Percentiles rank a stretch among this genome's conserved stretches.
phyloP scores from a whole-genome alignment of 805 yeast genomes.

The Teunomyces cretensis region DNA sequence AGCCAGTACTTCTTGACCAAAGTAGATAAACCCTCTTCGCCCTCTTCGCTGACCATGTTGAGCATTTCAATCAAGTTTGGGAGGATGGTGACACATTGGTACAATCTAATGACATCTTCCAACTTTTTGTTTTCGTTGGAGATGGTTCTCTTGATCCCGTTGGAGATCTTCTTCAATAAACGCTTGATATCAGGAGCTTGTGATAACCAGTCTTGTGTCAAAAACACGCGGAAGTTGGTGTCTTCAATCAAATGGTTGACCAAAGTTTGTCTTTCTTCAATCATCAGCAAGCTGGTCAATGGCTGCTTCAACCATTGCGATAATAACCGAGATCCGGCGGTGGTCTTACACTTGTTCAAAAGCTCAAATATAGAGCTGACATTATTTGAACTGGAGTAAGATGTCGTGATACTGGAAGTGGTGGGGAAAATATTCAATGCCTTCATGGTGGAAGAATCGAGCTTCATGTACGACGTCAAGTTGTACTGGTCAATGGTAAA shows the following conservation, averaged over 20 bases:
- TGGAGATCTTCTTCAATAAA: slow-evolving; percentile 62
- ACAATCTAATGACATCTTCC: slow-evolving; percentile 87
- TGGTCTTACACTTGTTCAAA: slow-evolving; percentile 82
- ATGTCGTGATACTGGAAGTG: neutral
- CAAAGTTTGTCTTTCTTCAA: slow-evolving; percentile 66
- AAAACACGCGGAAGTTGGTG: slow-evolving; percentile 58
- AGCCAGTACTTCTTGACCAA: slow-evolving; percentile 57
- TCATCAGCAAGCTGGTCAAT: slow-evolving; percentile 59
- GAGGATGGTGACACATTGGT: slow-evolving; percentile 65
- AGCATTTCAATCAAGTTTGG: slow-evolving; percentile 67
- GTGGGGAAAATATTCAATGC: slow-evolving; percentile 83
- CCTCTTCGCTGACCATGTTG: slow-evolving; percentile 39
- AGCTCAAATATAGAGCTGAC: slow-evolving; percentile 70
- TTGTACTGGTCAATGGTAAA: slow-evolving; percentile 65
- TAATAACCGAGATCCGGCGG: slow-evolving; percentile 83
- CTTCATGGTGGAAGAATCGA: slow-evolving; percentile 86
- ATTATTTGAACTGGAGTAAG: slow-evolving; percentile 10
- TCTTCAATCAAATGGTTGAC: slow-evolving; percentile 77
- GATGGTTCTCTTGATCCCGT: slow-evolving; percentile 27
- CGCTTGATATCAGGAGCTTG: slow-evolving; percentile 83
- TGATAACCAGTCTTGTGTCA: slow-evolving; percentile 66
- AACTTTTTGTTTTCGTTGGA: slow-evolving; percentile 55
- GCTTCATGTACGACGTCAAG: slow-evolving; percentile 78
- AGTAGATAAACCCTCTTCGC: slow-evolving; percentile 22
- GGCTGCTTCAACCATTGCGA: slow-evolving; percentile 98